Percentiles rank a stretch among this genome's conserved stretches.
Conservation (phyloP, 805 yeast genomes). For the Millerozyma miso region DNA sequence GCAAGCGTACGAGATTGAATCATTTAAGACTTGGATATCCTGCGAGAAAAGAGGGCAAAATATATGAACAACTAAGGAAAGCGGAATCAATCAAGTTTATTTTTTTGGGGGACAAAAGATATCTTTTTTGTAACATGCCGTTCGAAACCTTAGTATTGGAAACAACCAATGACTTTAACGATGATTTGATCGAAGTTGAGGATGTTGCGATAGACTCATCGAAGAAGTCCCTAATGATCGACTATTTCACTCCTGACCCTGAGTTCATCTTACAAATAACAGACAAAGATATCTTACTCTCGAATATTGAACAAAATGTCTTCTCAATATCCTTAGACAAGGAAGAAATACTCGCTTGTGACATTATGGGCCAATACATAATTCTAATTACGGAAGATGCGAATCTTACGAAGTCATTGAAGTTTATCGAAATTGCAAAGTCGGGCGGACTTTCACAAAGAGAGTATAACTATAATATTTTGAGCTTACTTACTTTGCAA, state of each 20-base stretch:
- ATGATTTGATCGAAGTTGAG: conserved; percentile 23
- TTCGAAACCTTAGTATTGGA: conserved; percentile 36
- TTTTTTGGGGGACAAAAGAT: conserved; percentile 13
- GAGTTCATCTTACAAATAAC: conserved; percentile 24
- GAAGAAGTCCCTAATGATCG: conserved; percentile 13
- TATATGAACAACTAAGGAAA: conserved; percentile 29
- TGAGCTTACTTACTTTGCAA: neutral
- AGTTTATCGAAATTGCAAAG: conserved; percentile 1
- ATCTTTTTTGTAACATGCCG: conserved; percentile 33
- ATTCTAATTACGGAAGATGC: neutral
- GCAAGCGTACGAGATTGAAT: conserved; percentile 28
- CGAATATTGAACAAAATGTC: conserved; percentile 15
- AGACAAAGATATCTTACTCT: conserved; percentile 13
- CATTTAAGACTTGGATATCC: conserved; percentile 31
- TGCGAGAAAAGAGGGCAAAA: conserved; percentile 20
- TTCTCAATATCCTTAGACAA: conserved; percentile 4
- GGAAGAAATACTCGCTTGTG: conserved; percentile 11
- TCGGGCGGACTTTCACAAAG: neutral
- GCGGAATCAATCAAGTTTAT: conserved; percentile 18
- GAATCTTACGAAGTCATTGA: neutral
- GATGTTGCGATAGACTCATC: conserved; percentile 11
- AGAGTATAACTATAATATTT: neutral
- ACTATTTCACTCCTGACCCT: conserved; percentile 7
- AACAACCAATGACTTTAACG: conserved; percentile 18
- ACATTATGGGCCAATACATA: conserved; percentile 3